These are phyloP conservation scores for Grosmannia serpens DNA, from an alignment of 2,329 filamentous ascomycete genomes.

Conservation along the genomic window DNA sequence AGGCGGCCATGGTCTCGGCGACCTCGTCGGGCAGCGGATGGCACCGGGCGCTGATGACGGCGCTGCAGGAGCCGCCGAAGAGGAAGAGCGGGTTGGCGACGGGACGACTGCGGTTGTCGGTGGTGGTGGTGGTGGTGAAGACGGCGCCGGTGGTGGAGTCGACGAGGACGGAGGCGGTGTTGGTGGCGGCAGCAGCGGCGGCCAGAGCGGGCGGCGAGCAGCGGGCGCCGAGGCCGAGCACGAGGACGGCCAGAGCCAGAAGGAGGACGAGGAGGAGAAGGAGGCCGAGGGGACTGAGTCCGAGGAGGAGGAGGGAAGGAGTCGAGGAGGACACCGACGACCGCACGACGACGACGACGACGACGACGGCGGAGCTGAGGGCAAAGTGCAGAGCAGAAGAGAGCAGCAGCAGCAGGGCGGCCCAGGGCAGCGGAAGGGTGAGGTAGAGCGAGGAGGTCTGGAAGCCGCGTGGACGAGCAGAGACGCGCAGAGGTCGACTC, in stretches of 20 bases:
- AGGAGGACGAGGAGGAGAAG: constrained; percentile 30
- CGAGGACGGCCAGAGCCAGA: constrained; percentile 19
- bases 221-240: constrained; percentile 28
- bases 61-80: constrained; percentile 36
- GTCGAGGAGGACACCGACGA: too few species aligned
- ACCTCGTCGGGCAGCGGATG: constrained; percentile 23
- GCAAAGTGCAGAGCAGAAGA: constrained; percentile 33
- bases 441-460: constrained; percentile 38
- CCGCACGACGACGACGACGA: constrained; percentile 14
- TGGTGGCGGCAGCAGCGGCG: constrained; percentile 19
- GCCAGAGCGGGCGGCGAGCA: constrained; percentile 24
- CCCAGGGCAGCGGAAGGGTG: constrained; percentile 35
- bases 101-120: too few species aligned
- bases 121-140: too few species aligned
- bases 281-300: constrained; percentile 31
- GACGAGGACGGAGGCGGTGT: too few species aligned
- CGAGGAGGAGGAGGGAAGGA: constrained; percentile 30
- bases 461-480: constrained; percentile 27
- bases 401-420: constrained; percentile 30
- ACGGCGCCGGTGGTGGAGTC: too few species aligned
- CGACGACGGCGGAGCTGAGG: constrained; percentile 32
- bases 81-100: constrained; percentile 37
- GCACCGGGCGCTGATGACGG: constrained; percentile 38
- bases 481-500: constrained; percentile 31
- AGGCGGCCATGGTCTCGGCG: constrained; percentile 7